Evolutionary conservation across 1,139 yeast genomes (phyloP).

Genomic region (Oligophagozyma castellii): DNA sequence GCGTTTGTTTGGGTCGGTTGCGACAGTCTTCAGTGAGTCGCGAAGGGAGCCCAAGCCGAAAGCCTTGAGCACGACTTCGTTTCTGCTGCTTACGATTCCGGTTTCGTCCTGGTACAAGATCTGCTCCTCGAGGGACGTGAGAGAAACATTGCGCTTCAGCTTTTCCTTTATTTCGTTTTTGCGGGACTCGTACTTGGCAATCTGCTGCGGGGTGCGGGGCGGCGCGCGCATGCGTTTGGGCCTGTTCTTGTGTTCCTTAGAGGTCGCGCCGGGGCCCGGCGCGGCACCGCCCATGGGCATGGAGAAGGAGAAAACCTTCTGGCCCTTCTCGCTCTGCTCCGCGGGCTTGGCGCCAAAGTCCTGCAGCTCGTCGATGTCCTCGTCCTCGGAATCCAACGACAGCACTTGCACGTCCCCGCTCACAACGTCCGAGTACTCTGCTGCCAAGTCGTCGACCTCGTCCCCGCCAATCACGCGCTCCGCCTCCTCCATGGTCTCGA

Average conservation of each 20-base stretch:
- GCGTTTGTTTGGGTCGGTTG: slow-evolving; percentile 10
- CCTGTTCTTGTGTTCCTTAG: slow-evolving; percentile 3
- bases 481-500: slow-evolving; percentile 2
- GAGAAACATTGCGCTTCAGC: slow-evolving; percentile 41
- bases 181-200: slow-evolving; percentile 3
- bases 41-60: slow-evolving; percentile 33
- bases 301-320: slow-evolving; percentile 31
- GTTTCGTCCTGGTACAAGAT: slow-evolving; percentile 39
- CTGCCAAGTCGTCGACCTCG: slow-evolving; percentile 1
- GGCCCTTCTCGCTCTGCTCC: slow-evolving; percentile 10
- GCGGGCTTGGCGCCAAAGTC: slow-evolving; percentile 2
- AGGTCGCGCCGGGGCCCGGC: slow-evolving; percentile 4
- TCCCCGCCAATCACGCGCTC: slow-evolving; percentile 3
- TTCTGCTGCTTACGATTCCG: slow-evolving; percentile 51
- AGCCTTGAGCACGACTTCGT: slow-evolving; percentile 55
- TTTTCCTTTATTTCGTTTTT: slow-evolving; percentile 32
- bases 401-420: background rate
- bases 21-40: slow-evolving; percentile 11
- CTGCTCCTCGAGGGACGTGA: slow-evolving; percentile 54
- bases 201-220: slow-evolving; percentile 7
- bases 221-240: background rate
- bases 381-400: slow-evolving; percentile 2
- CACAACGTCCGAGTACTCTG: slow-evolving; percentile 1
- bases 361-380: slow-evolving; percentile 5
- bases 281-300: slow-evolving; percentile 31